Percentiles rank a stretch among this genome's conserved stretches.
These are phyloP conservation scores for Cyberlindnera lachancei DNA, from an alignment of 805 yeast genomes.

Conservation along the genomic window DNA sequence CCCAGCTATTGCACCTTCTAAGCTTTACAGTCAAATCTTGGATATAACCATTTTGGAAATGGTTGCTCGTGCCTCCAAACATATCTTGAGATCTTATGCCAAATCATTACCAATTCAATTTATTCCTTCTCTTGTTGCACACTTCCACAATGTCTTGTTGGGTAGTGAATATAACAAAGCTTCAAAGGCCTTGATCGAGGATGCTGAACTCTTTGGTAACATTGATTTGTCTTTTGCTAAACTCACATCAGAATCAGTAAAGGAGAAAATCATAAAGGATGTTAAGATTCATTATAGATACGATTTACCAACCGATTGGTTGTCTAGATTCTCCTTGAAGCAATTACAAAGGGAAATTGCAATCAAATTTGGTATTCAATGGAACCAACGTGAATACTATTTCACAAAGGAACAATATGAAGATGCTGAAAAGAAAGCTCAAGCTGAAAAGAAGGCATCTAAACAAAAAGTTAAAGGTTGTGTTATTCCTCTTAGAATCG, in stretches of 20 bases:
- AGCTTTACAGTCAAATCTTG: slow-evolving; percentile 11
- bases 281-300: slow-evolving; percentile 60
- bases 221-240: slow-evolving; percentile 33
- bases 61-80: slow-evolving; percentile 74
- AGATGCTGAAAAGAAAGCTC: not conserved
- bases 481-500: slow-evolving; percentile 12
- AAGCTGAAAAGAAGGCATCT: slow-evolving; percentile 28
- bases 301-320: slow-evolving; percentile 44
- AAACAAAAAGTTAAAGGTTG: slow-evolving; percentile 18
- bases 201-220: slow-evolving; percentile 34
- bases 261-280: slow-evolving; percentile 39
- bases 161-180: slow-evolving; percentile 40
- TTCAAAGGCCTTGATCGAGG: slow-evolving; percentile 37
- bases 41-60: slow-evolving; percentile 42
- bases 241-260: slow-evolving; percentile 40
- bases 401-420: slow-evolving; percentile 28
- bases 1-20: slow-evolving; percentile 7
- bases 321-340: slow-evolving; percentile 29
- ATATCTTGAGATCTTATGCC: slow-evolving; percentile 49
- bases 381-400: slow-evolving; percentile 41
- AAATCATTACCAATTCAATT: slow-evolving; percentile 42
- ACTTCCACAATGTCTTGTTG: slow-evolving; percentile 63
- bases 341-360: slow-evolving; percentile 63
- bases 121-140: slow-evolving; percentile 55
- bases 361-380: slow-evolving; percentile 77